Percentiles rank a stretch among this genome's conserved stretches.
Evolutionary conservation across 306 rosid species (phyloP).

Genomic region (Prunus campanulata): DNA sequence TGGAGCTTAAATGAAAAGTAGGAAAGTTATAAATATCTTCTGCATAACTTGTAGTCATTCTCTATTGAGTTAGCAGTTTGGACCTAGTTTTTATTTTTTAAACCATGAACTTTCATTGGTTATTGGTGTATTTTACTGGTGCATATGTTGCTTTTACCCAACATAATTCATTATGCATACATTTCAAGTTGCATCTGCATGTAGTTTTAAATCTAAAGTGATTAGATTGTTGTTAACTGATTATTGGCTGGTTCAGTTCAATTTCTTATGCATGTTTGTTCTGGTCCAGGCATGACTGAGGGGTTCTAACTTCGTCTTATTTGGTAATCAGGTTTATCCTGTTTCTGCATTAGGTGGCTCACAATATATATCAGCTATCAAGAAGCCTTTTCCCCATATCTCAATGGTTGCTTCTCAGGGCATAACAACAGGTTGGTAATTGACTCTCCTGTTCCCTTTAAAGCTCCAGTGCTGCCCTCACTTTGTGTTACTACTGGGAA

Average conservation of each 20-base stretch:
- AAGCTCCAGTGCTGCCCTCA: background rate
- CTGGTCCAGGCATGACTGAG: background rate
- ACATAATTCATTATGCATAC: background rate
- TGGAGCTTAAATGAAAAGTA: background rate
- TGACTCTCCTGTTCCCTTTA: background rate
- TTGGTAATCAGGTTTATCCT: constrained; percentile 68
- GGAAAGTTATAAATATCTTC: background rate
- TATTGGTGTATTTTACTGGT: background rate
- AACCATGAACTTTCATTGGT: background rate
- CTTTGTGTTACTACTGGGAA: background rate
- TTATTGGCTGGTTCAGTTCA: background rate
- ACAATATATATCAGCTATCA: constrained; percentile 70
- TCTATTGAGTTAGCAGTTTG: background rate
- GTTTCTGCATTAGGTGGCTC: constrained; percentile 86
- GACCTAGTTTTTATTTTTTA: background rate
- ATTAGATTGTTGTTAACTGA: background rate
- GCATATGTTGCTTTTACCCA: background rate
- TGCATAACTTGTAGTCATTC: background rate
- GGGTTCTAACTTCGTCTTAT: constrained; percentile 18
- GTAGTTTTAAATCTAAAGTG: background rate
- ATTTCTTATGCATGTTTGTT: background rate
- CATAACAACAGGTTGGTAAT: constrained; percentile 58
- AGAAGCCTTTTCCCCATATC: constrained; percentile 74
- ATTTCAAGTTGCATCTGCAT: background rate
- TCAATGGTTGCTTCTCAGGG: constrained; percentile 94